Evolutionary conservation across 495 filamentous ascomycete genomes (phyloP).

Genomic region (Penicillium simplicissimum): DNA sequence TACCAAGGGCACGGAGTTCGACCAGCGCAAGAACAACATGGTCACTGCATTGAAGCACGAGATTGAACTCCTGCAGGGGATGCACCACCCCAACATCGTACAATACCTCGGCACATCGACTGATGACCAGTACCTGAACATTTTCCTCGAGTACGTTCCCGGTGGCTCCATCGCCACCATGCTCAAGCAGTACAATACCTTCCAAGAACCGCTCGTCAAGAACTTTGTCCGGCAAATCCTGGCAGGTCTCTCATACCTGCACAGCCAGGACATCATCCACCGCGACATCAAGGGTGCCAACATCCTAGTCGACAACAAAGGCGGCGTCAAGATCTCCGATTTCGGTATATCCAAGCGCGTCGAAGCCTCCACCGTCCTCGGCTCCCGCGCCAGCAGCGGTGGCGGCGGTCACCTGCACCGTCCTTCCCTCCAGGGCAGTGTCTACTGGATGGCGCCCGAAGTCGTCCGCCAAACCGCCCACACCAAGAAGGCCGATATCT

Average conservation of each 20-base stretch:
- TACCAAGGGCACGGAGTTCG: constrained; percentile 73
- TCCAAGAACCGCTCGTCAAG: constrained; percentile 89
- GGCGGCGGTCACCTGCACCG: constrained; percentile 68
- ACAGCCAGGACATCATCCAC: constrained; percentile 95
- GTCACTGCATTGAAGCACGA: constrained; percentile 95
- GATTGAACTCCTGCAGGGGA: constrained; percentile 88
- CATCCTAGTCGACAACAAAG: constrained; percentile 98
- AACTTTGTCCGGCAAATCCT: constrained; percentile 98
- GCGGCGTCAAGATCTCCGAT: constrained; percentile 98
- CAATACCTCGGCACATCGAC: constrained; percentile 94
- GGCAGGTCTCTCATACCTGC: constrained; percentile 90
- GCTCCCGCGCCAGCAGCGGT: constrained; percentile 52
- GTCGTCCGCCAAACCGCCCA: constrained; percentile 97
- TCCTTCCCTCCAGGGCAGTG: constrained; percentile 92
- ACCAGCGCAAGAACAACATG: constrained; percentile 95
- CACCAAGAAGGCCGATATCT: constrained; percentile 99
- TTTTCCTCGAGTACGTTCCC: constrained; percentile 99
- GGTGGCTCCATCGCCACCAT: constrained; percentile 97
- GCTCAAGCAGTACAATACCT: constrained; percentile 95
- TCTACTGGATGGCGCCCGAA: constrained; percentile 99
- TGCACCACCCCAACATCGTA: constrained; percentile 96
- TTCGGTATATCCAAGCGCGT: constrained; percentile 99
- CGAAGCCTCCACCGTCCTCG: constrained; percentile 69
- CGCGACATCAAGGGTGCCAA: constrained; percentile 99
- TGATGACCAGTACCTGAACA: constrained; percentile 91